Percentiles rank a stretch among this genome's conserved stretches.
phyloP scores from a whole-genome alignment of 495 filamentous ascomycete genomes.

The Penicillium maclennaniae region DNA sequence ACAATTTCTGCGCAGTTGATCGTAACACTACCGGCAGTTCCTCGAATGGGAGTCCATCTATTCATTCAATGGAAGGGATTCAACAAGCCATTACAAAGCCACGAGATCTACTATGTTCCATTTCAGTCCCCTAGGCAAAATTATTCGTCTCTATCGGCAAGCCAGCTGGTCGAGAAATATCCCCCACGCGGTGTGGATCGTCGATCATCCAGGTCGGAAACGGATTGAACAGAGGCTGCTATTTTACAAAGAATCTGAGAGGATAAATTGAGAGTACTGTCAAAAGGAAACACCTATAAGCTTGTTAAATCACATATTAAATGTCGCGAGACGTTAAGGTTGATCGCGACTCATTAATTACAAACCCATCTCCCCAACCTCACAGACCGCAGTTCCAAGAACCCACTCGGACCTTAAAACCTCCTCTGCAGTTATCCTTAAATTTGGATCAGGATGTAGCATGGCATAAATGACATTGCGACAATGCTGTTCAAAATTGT shows the following conservation, averaged over 20 bases:
- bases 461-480: slow-evolving; percentile 95
- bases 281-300: too few species aligned
- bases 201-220: too few species aligned
- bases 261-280: too few species aligned
- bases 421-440: slow-evolving; percentile 83
- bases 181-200: too few species aligned
- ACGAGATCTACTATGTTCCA: slow-evolving; percentile 60
- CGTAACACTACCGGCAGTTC: slow-evolving; percentile 49
- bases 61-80: slow-evolving; percentile 60
- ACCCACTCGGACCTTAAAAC: slow-evolving; percentile 91
- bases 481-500: slow-evolving; percentile 37
- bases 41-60: slow-evolving; percentile 63
- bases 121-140: slow-evolving; percentile 70
- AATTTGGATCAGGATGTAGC: slow-evolving; percentile 69
- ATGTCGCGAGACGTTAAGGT: too few species aligned
- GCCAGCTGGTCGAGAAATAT: too few species aligned
- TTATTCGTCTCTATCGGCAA: slow-evolving; percentile 41
- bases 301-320: too few species aligned
- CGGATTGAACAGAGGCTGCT: too few species aligned
- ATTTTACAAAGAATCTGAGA: too few species aligned
- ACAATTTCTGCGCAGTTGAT: too few species aligned
- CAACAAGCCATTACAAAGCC: slow-evolving; percentile 48
- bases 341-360: neutral
- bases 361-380: slow-evolving; percentile 73
- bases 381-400: slow-evolving; percentile 80